These are phyloP conservation scores for Hygrophila difformis DNA, from an alignment of 257 asterid species.

Conservation along the genomic window DNA sequence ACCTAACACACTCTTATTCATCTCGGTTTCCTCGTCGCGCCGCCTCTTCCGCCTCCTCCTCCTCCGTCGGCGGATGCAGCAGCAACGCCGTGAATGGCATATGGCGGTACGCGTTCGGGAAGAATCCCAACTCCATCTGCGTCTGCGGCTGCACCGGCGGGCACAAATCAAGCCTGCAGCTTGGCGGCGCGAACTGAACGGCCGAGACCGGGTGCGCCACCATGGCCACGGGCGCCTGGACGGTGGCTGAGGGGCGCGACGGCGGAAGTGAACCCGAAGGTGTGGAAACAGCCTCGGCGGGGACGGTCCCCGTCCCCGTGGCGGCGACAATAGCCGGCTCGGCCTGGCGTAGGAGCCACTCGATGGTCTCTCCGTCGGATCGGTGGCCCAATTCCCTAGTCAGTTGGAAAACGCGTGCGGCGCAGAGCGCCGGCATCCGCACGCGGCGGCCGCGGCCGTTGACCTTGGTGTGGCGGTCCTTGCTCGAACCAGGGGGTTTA, in stretches of 20 bases:
- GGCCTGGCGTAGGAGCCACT: conserved; percentile 70
- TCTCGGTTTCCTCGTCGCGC: not conserved
- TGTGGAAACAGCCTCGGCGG: conserved; percentile 33
- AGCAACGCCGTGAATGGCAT: conserved; percentile 70
- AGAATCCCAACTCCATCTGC: conserved; percentile 27
- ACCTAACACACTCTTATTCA: too few species aligned
- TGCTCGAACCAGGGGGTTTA: conserved; percentile 12
- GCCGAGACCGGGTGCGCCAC: conserved; percentile 8
- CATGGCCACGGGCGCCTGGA: conserved; percentile 12
- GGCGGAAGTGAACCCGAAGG: conserved; percentile 15
- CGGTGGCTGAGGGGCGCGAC: conserved; percentile 15
- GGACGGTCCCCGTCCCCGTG: conserved; percentile 59
- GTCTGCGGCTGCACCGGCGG: conserved; percentile 27
- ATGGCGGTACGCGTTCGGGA: conserved; percentile 27
- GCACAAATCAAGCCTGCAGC: conserved; percentile 41
- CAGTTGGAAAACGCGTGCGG: conserved; percentile 79
- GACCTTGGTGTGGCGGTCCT: conserved; percentile 80
- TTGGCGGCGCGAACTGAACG: conserved; percentile 18
- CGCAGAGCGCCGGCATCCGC: conserved; percentile 65
- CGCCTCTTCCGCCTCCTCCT: conserved; percentile 24
- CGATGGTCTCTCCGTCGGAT: conserved; percentile 79
- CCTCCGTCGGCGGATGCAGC: conserved; percentile 45
- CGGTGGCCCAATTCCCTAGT: conserved; percentile 70
- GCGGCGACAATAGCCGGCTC: conserved; percentile 60
- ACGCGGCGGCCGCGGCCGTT: conserved; percentile 90